Evolutionary conservation across 306 rosid species (phyloP), one percentile per base, ranked within the genome.

Genomic region (Vigna trinervia): DNA sequence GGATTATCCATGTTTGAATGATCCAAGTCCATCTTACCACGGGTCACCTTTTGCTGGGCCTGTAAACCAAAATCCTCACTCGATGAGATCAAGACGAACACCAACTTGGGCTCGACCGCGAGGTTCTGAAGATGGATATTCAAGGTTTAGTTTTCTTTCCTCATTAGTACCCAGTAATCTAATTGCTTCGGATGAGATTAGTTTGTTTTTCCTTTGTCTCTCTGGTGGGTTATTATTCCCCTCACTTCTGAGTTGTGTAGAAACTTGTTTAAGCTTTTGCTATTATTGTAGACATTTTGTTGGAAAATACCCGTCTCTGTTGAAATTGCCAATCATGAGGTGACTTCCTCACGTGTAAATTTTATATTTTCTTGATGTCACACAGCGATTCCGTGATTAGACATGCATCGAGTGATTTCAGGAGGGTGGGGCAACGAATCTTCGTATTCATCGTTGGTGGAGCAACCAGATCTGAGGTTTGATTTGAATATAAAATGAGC

Each of bases 401-500:
- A 80, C 97, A 92, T 69, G 67, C 96, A 73, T 95, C 98, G 20
- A 90, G 93, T 74, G 97, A 95, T 85, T 89, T 87, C 86, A 92
- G 85, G 90, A 95, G 86, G 93, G 87, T 87, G 91, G 98, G 97
- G 34, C 89, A 70, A 64, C 97, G 97, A 32, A 87, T 95, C 74
- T 92, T 95, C 84, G 88, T 95, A 79, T 93, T 95, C 80, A 92
- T 95, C 22, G 88, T 95, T 1, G 98, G 98, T 62, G 98, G 98
- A 75, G 97, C 97, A 61, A 95, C 97, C 56, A 85, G 98, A 87
- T 95, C 99, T 1, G 99, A 95, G 97, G 99, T 95, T 83, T 52
- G 86, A 6, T 17, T 48, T 39, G 12, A n/a, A n/a, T 50, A 12
- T 83, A 23, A 38, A 54, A 77, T 47, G 46, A 61, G 53, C 53